Evolutionary conservation across 2,329 filamentous ascomycete genomes (phyloP).

Genomic region (Mollisia scopiformis): DNA sequence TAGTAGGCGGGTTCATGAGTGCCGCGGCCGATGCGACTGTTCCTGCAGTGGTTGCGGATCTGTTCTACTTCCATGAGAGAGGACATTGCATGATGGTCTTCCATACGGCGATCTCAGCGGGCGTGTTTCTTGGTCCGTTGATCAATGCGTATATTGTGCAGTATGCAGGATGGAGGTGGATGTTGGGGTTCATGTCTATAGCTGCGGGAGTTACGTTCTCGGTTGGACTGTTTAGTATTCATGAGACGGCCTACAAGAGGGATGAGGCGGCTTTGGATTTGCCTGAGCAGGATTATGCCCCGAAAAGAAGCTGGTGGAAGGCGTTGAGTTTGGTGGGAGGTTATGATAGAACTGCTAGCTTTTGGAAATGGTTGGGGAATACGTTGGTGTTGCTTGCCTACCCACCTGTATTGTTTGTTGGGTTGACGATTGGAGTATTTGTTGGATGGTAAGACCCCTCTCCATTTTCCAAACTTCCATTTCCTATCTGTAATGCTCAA

Average conservation of each 20-base stretch:
- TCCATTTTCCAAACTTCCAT: not conserved
- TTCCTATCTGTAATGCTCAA: not conserved
- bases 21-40: slow-evolving; percentile 42
- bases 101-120: slow-evolving; percentile 39
- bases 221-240: slow-evolving; percentile 29
- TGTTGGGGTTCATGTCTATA: slow-evolving; percentile 33
- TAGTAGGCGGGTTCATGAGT: slow-evolving; percentile 33
- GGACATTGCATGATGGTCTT: slow-evolving; percentile 44
- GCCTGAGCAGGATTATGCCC: not conserved
- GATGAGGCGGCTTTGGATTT: slow-evolving; percentile 6
- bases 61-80: slow-evolving; percentile 39
- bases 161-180: slow-evolving; percentile 32
- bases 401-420: slow-evolving; percentile 7
- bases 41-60: slow-evolving; percentile 39
- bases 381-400: slow-evolving; percentile 5
- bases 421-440: slow-evolving; percentile 5
- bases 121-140: slow-evolving; percentile 42
- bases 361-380: slow-evolving; percentile 4
- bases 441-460: slow-evolving; percentile 7
- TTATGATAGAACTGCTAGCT: slow-evolving; percentile 8
- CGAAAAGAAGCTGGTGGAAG: slow-evolving; percentile 5
- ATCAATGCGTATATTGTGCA: slow-evolving; percentile 38
- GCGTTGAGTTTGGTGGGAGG: slow-evolving; percentile 11
- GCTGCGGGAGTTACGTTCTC: slow-evolving; percentile 29
- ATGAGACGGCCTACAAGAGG: slow-evolving; percentile 28